Percentiles rank a stretch among this genome's conserved stretches.
Evolutionary conservation across 176 grass and related monocot genomes (phyloP).

Genomic region (Rhipidocladum racemiflorum): DNA sequence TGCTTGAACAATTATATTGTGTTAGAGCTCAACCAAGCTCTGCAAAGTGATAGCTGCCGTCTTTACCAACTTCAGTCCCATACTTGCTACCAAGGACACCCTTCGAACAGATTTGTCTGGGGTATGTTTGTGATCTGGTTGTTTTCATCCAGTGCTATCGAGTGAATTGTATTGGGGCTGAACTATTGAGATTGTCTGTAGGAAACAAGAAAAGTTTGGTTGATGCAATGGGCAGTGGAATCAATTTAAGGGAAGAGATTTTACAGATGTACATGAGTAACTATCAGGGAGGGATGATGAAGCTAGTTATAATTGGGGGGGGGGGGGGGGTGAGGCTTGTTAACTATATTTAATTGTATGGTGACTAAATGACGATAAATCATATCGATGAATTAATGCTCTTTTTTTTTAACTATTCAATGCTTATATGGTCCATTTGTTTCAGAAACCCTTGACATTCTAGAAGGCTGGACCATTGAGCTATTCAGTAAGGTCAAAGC

Average conservation of each 20-base stretch:
- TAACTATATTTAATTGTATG: slow-evolving; percentile 16
- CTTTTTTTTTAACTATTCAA: slow-evolving; percentile 18
- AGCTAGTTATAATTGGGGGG: slow-evolving; percentile 90
- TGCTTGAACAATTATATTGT: slow-evolving; percentile 28
- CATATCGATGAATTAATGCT: slow-evolving; percentile 13
- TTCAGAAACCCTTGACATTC: slow-evolving; percentile 82
- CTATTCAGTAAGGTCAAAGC: slow-evolving; percentile 85
- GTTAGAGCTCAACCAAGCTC: slow-evolving; percentile 87
- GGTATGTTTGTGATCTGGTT: slow-evolving; percentile 54
- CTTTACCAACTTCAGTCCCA: slow-evolving; percentile 88
- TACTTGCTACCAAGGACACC: slow-evolving; percentile 68
- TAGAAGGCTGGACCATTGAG: slow-evolving; percentile 86
- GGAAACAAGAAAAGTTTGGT: slow-evolving; percentile 97
- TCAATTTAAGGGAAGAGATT: slow-evolving; percentile 90
- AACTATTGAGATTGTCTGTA: slow-evolving; percentile 44
- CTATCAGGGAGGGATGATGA: slow-evolving; percentile 89
- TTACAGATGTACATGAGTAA: slow-evolving; percentile 68
- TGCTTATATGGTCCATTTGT: slow-evolving; percentile 30
- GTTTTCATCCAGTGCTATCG: not conserved
- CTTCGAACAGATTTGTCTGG: slow-evolving; percentile 94
- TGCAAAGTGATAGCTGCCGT: slow-evolving; percentile 83
- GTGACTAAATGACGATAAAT: slow-evolving; percentile 6
- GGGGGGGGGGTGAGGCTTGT: slow-evolving; percentile 78
- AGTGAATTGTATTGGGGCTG: slow-evolving; percentile 27
- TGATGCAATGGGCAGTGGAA: slow-evolving; percentile 78